A percentile compares a stretch with the other conserved stretches of the same genome.
phyloP scores from a whole-genome alignment of 2,329 filamentous ascomycete species.

The Penicillium sumatraense region DNA sequence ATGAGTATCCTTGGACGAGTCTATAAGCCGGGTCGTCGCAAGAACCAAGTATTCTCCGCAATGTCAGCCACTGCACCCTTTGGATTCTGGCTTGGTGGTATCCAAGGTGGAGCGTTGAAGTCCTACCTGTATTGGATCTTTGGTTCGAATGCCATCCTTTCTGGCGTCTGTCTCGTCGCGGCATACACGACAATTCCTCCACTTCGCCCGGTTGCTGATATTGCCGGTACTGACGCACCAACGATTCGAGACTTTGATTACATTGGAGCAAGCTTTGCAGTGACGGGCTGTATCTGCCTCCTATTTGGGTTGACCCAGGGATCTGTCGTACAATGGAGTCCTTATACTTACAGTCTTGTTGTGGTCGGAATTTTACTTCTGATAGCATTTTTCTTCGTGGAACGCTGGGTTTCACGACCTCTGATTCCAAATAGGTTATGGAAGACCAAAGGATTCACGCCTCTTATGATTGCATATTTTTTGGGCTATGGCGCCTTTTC shows the following conservation, averaged over 20 bases:
- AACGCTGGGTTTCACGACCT: conserved; percentile 47
- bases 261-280: conserved; percentile 47
- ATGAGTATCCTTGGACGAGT: conserved; percentile 50
- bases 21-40: conserved; percentile 46
- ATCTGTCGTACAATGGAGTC: conserved; percentile 50
- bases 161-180: conserved; percentile 34
- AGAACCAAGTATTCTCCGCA: conserved; percentile 33
- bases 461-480: conserved; percentile 46
- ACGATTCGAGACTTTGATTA: conserved; percentile 30
- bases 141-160: conserved; percentile 44
- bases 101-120: conserved; percentile 46
- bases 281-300: conserved; percentile 44
- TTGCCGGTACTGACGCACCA: conserved; percentile 27
- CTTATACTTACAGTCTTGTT: conserved; percentile 53
- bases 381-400: conserved; percentile 51
- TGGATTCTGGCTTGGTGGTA: conserved; percentile 45
- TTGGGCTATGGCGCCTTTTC: conserved; percentile 48
- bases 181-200: conserved; percentile 42
- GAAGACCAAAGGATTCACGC: conserved; percentile 46
- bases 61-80: conserved; percentile 52
- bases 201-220: conserved; percentile 28
- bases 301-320: conserved; percentile 61
- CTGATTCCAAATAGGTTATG: conserved; percentile 49
- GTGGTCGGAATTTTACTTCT: conserved; percentile 52
- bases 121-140: conserved; percentile 46